These are phyloP conservation scores for Lentithecium fluviatile DNA, from an alignment of 495 filamentous ascomycete species.

Conservation along the genomic window DNA sequence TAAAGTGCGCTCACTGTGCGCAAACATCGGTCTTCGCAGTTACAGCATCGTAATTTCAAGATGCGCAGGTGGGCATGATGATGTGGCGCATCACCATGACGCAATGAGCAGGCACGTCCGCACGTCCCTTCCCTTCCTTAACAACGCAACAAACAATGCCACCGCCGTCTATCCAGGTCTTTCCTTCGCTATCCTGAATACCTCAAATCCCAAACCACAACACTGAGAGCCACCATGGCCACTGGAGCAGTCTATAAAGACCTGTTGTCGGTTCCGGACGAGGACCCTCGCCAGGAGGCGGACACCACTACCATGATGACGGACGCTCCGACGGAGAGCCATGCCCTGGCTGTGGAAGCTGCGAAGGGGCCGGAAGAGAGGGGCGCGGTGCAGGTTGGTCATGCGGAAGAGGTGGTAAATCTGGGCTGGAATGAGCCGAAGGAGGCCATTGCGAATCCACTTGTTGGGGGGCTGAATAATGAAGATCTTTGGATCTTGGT, in stretches of 20 bases:
- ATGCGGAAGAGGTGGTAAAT: constrained; percentile 58
- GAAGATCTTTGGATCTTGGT: constrained; percentile 81
- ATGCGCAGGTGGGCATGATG: neutral
- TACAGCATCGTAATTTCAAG: neutral
- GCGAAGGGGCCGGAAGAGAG: constrained; percentile 43
- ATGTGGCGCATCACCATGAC: too few species aligned
- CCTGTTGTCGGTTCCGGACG: constrained; percentile 40
- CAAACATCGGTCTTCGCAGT: too few species aligned
- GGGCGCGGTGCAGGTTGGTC: constrained; percentile 48
- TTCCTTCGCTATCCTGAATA: neutral
- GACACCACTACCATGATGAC: constrained; percentile 28
- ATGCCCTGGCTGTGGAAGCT: constrained; percentile 41
- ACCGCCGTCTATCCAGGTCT: neutral
- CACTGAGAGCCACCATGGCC: constrained; percentile 16
- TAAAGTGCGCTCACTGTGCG: too few species aligned
- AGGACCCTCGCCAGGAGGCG: constrained; percentile 30
- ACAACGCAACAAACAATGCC: too few species aligned
- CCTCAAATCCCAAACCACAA: neutral
- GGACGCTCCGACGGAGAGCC: constrained; percentile 41
- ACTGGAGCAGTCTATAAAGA: constrained; percentile 40
- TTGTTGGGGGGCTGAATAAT: constrained; percentile 75
- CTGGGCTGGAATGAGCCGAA: constrained; percentile 71
- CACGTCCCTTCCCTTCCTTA: too few species aligned
- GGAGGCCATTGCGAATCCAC: constrained; percentile 55
- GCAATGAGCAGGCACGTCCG: too few species aligned